Evolutionary conservation across 192 early-diverging fungal species (phyloP), one percentile per base, ranked within the genome.

Genomic region (Coemansia sp.): DNA sequence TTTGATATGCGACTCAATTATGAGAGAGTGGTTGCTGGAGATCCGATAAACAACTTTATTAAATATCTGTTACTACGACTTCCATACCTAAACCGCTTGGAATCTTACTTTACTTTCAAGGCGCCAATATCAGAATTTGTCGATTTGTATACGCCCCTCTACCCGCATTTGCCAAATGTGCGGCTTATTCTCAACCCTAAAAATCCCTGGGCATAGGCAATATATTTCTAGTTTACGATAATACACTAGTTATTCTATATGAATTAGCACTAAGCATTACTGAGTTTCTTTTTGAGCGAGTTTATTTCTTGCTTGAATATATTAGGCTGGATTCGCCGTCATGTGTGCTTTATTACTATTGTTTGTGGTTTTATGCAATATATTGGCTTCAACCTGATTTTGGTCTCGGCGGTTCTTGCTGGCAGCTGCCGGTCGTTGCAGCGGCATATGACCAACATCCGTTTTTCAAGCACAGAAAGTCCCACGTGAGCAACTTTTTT

Each of bases 361-460:
- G 21, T 21, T 21, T 21, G 21, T 21, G 21, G 21, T 21, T 21
- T 21, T 21, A 21, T 21, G 21, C 21, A 21, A 21, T 21, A 21
- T 21, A 21, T 21, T 21, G 21, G 70, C 41, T 12, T 69, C 21
- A 71, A 79, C 55, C 29, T 79, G n/a, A 60, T 66, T 14, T 64
- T 79, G 41, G 59, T 79, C 21, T 79, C 70, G 25, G 63, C 60
- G 22, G 71, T 47, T 21, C 64, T 79, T 51, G 76, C 76, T 4
- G 76, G 76, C 10, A 70, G 68, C 22, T 66, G 71, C 15, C 41
- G 76, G 60, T 73, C 70, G 12, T 59, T 71, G 32, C 32, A 35
- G 32, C 32, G 32, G 32, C 32, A 35, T 35, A 35, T 35, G 32
- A 8, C 32, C 6, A 35, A 35, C 32, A 35, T 35, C 32, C 7